Conservation (phyloP, 176 grass and related monocot genomes). For the Elymus sibiricus region DNA sequence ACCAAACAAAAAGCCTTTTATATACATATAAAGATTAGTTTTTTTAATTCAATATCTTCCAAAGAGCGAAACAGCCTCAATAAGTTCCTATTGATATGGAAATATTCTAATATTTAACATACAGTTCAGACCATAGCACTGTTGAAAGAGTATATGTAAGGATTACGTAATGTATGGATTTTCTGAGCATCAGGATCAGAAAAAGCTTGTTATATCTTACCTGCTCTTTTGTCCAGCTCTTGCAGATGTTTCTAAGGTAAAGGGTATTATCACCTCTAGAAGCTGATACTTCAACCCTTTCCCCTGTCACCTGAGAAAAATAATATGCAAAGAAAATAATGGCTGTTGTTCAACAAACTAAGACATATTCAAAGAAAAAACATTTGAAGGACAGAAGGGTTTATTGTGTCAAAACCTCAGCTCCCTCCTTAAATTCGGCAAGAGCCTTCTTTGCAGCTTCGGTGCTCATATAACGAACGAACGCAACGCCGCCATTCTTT, state of each 20-base stretch:
- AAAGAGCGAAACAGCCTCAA: background rate
- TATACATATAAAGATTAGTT: background rate
- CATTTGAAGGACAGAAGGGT: slow-evolving; percentile 7
- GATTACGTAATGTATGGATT: background rate
- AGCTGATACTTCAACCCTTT: slow-evolving; percentile 57
- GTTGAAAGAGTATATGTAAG: background rate
- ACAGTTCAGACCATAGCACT: background rate
- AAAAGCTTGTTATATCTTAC: slow-evolving; percentile 24
- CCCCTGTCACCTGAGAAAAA: slow-evolving; percentile 74
- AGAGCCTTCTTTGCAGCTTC: slow-evolving; percentile 72
- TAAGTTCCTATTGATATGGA: background rate
- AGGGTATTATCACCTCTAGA: slow-evolving; percentile 54
- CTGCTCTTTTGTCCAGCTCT: slow-evolving; percentile 86
- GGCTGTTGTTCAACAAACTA: slow-evolving; percentile 8
- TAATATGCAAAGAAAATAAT: slow-evolving; percentile 26
- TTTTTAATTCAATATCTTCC: background rate
- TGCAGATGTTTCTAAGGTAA: slow-evolving; percentile 78
- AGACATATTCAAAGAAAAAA: slow-evolving; percentile 11
- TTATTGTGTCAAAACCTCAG: slow-evolving; percentile 54
- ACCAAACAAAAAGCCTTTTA: background rate
- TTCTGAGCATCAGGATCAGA: slow-evolving; percentile 1
- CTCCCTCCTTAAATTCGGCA: slow-evolving; percentile 63
- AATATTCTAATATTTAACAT: background rate
- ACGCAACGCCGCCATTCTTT: slow-evolving; percentile 58
- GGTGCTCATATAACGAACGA: slow-evolving; percentile 54